phyloP scores from a whole-genome alignment of 495 filamentous ascomycete genomes.

The Penicillium paradoxum region DNA sequence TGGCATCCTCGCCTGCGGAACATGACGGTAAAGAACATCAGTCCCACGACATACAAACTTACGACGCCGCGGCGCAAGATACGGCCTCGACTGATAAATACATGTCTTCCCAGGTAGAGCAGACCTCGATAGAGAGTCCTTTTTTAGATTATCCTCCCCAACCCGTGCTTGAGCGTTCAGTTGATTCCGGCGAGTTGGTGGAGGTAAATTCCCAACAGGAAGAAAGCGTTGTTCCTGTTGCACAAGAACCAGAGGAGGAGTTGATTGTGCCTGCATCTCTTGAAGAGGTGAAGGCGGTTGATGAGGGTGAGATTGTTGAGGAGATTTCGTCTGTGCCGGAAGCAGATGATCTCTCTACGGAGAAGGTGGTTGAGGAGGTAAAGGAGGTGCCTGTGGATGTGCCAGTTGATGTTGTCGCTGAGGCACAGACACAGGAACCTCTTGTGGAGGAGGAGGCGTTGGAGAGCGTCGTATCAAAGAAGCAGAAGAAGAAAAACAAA shows the following conservation, averaged over 20 bases:
- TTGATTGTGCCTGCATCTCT: neutral
- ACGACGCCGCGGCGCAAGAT: conserved; percentile 36
- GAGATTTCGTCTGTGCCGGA: conserved; percentile 7
- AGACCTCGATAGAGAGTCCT: conserved; percentile 32
- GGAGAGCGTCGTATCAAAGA: conserved; percentile 9
- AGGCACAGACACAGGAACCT: conserved; percentile 6
- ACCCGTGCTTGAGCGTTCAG: conserved; percentile 29
- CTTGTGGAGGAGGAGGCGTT: conserved; percentile 2
- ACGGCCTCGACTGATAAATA: conserved; percentile 47
- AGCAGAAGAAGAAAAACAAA: conserved; percentile 23
- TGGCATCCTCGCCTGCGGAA: conserved; percentile 40
- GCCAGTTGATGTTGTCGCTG: neutral
- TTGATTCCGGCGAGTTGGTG: conserved; percentile 20
- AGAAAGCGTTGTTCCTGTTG: conserved; percentile 1
- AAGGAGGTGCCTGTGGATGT: conserved; percentile 4
- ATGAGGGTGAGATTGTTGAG: neutral
- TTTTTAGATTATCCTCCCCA: conserved; percentile 36
- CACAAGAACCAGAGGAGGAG: conserved; percentile 8
- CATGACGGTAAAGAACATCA: conserved; percentile 48
- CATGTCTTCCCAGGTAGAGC: conserved; percentile 48
- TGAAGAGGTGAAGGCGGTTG: neutral
- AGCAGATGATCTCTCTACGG: conserved; percentile 10
- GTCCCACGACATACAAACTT: conserved; percentile 41
- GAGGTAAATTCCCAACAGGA: conserved; percentile 12
- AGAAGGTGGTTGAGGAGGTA: conserved; percentile 5